Base-by-base conservation (phyloP, 305 asterid species). In the Euphrasia arctica region DNA sequence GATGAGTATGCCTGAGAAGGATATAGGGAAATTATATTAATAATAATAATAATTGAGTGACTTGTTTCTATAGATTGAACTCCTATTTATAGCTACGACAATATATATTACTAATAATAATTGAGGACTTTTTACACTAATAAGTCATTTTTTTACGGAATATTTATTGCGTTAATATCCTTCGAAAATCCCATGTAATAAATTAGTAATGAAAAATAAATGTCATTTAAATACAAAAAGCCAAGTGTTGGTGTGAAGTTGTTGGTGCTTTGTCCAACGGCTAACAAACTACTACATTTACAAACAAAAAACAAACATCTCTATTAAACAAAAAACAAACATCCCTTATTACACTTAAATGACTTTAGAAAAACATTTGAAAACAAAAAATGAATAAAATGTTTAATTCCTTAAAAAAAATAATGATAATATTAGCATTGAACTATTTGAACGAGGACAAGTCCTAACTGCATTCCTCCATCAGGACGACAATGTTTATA, bases 261-360 rank as follows among this genome's bases (percentile, higher is more conserved):
- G 56, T 15, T 50, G 56, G 56, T 8, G 10, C 10, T 13, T 50
- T 71, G 54, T 52, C 34, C 62, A 41, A 9, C 43, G 59, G 63
- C 57, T 71, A 71, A 65, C 34, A 51, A 59, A 59, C 51, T 29
- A 18, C 22, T 18, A 18, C 22, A 14, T 70, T 9, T 2, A 57
- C n/a, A 48, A 63, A 14, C 34, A 62, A 18, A 15, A 49, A 18
- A 18, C 22, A 34, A 15, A 49, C 51, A 45, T 18, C 22, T 18
- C 22, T 18, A 18, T 18, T 18, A 18, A 18, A 18, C 22, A 18
- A 18, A 18, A 18, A 18, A 18, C 22, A 45, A 11, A 18, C 51
- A 14, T 25, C 4, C 9, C 39, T 10, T 12, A 22, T 8, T 59
- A 9, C 57, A 28, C 31, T 29, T 42, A 55, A 55, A 25, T 14